Percentiles rank a stretch among this genome's conserved stretches.
Evolutionary conservation across 495 filamentous ascomycete species (phyloP).

Genomic region (Podospora pseudoanserina): DNA sequence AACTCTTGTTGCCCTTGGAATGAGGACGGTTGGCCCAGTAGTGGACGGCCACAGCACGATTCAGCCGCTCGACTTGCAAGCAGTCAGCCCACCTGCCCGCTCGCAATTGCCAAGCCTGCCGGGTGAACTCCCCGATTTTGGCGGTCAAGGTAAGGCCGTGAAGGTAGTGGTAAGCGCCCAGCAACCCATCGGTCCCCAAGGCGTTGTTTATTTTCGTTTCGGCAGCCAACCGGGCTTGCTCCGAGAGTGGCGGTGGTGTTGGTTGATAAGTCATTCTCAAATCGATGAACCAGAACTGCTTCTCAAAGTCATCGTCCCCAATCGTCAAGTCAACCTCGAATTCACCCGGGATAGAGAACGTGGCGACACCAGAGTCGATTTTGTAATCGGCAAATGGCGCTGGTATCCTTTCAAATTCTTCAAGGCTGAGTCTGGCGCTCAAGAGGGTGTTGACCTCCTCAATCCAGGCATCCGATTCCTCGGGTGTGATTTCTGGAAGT

Average conservation of each 20-base stretch:
- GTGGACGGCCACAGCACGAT: constrained; percentile 77
- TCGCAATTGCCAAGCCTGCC: constrained; percentile 75
- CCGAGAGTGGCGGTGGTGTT: constrained; percentile 54
- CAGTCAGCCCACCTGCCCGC: constrained; percentile 72
- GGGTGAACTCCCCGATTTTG: constrained; percentile 74
- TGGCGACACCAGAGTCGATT: constrained; percentile 75
- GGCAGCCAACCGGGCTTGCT: constrained; percentile 57
- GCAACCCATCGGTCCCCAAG: constrained; percentile 61
- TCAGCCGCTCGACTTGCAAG: constrained; percentile 68
- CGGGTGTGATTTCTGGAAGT: constrained; percentile 63
- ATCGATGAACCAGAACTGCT: constrained; percentile 90
- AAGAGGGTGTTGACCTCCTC: constrained; percentile 80
- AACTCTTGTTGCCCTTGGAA: constrained; percentile 65
- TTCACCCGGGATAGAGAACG: constrained; percentile 75
- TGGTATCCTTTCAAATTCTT: constrained; percentile 76
- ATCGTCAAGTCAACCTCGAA: constrained; percentile 93
- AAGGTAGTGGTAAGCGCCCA: constrained; percentile 75
- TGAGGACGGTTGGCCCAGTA: constrained; percentile 71
- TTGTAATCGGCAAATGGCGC: constrained; percentile 65
- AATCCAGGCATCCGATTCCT: constrained; percentile 63
- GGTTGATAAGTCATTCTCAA: constrained; percentile 81
- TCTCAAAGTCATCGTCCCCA: constrained; percentile 70
- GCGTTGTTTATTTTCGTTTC: constrained; percentile 67
- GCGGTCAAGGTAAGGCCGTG: constrained; percentile 82
- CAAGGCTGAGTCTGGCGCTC: constrained; percentile 70